Base-by-base conservation (phyloP, 257 asterid species). In the Lycium ferocissimum region DNA sequence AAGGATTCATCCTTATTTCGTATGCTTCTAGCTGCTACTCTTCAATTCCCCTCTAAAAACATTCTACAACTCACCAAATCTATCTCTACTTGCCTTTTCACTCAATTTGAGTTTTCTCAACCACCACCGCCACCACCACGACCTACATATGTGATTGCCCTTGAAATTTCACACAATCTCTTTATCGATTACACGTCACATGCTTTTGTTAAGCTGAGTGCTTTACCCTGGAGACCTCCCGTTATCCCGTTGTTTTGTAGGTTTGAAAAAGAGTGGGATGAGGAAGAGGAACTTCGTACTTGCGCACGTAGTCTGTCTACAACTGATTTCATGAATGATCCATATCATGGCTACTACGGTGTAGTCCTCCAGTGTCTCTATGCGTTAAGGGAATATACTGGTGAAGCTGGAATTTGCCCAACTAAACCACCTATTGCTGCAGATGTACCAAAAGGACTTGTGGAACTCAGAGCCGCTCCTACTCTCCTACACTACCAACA, bases 11-110 rank as follows among this genome's bases (percentile, higher is more conserved):
- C 17, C 7, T 71, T 40, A 3, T 18, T 43, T 40, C 5, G 8
- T 13, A 70, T 71, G 54, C 51, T 71, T 71, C 56, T 71, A 71
- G 40, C 9, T 40, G 56, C 57, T 43, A 72, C 80, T 72, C 37
- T 72, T 72, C 57, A 9, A 9, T 43, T 18, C 17, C 18, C 3
- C 26, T 15, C 79, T 54, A 0, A 8, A 40, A 11, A 5, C 20
- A 38, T 40, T 15, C 17, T 17, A 40, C 15, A 17, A 40, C 17
- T 71, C 2, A 11, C 15, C 9, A 40, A 9, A 15, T 1, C 3
- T 4, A 70, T 70, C 79, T 7, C 6, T 1, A 38, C 14, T 70
- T 0, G 3, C 6, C 2, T 71, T 70, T 40, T 71, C 35, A 71
- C 56, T 0, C 43, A 38, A 2, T 38, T 38, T 38, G 2, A 38